phyloP scores from a whole-genome alignment of 2,329 filamentous ascomycete genomes.

The Cladosporium velox region DNA sequence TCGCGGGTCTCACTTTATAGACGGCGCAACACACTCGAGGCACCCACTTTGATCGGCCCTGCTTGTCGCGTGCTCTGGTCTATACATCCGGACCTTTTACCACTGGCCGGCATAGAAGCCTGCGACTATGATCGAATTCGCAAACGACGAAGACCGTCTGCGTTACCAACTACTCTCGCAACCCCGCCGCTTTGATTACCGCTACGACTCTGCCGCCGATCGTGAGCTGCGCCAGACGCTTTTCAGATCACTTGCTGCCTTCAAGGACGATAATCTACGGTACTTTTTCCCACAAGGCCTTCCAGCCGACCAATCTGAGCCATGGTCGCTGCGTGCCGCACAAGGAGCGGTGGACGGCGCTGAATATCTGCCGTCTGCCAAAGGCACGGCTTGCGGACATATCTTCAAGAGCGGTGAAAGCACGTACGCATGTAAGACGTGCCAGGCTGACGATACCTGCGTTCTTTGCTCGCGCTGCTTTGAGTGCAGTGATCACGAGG shows the following conservation, averaged over 20 bases:
- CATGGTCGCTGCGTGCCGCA: slow-evolving; percentile 77
- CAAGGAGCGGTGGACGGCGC: slow-evolving; percentile 92
- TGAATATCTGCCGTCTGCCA: slow-evolving; percentile 88
- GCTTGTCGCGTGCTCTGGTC: slow-evolving; percentile 3
- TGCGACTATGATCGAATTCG: slow-evolving; percentile 45
- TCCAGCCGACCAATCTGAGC: slow-evolving; percentile 30
- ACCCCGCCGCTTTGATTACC: slow-evolving; percentile 71
- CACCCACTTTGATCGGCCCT: background rate
- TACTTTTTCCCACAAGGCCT: slow-evolving; percentile 78
- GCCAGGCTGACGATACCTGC: slow-evolving; percentile 91
- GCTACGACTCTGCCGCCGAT: slow-evolving; percentile 71
- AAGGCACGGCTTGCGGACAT: slow-evolving; percentile 92
- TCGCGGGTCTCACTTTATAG: background rate
- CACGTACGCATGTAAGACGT: slow-evolving; percentile 92
- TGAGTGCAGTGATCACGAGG: slow-evolving; percentile 90
- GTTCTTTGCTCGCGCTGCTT: slow-evolving; percentile 93
- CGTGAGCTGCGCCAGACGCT: slow-evolving; percentile 74
- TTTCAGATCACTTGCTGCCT: slow-evolving; percentile 82
- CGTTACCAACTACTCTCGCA: slow-evolving; percentile 79
- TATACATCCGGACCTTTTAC: background rate
- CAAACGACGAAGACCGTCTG: slow-evolving; percentile 72
- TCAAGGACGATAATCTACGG: slow-evolving; percentile 70
- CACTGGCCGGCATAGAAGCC: background rate
- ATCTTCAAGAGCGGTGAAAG: slow-evolving; percentile 95
- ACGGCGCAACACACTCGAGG: slow-evolving; percentile 5